Conservation (phyloP, 2,329 filamentous ascomycete genomes). For the Hypoxylon sp. region DNA sequence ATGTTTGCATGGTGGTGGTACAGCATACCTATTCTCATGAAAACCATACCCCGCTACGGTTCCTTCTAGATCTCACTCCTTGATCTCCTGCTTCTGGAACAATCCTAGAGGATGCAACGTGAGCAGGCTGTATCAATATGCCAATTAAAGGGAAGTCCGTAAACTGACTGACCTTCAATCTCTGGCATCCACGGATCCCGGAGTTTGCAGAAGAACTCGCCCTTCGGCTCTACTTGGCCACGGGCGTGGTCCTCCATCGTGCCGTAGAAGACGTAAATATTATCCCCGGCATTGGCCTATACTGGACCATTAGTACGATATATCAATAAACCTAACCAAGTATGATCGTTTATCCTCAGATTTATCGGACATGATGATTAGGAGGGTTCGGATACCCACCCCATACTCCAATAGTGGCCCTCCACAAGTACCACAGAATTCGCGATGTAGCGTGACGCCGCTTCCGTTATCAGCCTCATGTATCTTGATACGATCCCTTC, state of each 20-base stretch:
- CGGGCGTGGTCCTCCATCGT: slow-evolving; percentile 52
- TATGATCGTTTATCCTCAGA: background rate
- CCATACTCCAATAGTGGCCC: slow-evolving; percentile 68
- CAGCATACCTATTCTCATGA: background rate
- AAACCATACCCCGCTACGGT: background rate
- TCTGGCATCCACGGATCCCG: slow-evolving; percentile 53
- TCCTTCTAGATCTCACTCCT: slow-evolving; percentile 31
- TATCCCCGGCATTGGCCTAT: slow-evolving; percentile 50
- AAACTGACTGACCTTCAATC: slow-evolving; percentile 40
- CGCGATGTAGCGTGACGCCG: slow-evolving; percentile 62
- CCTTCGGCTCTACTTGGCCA: slow-evolving; percentile 51
- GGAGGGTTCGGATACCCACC: slow-evolving; percentile 52
- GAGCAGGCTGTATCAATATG: background rate
- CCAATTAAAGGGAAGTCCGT: background rate
- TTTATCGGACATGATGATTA: background rate
- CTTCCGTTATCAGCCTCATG: slow-evolving; percentile 66
- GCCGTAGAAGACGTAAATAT: slow-evolving; percentile 53
- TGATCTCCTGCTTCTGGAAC: slow-evolving; percentile 50
- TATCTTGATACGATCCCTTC: slow-evolving; percentile 56
- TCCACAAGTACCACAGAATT: slow-evolving; percentile 68
- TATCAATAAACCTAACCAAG: background rate
- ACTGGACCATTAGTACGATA: background rate
- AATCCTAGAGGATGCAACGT: slow-evolving; percentile 32
- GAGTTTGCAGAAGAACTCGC: slow-evolving; percentile 53
- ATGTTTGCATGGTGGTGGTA: background rate